Evolutionary conservation across 75 land plant genomes (phyloP), one percentile per base, ranked within the genome.

Genomic region (Gnetum montanum): DNA sequence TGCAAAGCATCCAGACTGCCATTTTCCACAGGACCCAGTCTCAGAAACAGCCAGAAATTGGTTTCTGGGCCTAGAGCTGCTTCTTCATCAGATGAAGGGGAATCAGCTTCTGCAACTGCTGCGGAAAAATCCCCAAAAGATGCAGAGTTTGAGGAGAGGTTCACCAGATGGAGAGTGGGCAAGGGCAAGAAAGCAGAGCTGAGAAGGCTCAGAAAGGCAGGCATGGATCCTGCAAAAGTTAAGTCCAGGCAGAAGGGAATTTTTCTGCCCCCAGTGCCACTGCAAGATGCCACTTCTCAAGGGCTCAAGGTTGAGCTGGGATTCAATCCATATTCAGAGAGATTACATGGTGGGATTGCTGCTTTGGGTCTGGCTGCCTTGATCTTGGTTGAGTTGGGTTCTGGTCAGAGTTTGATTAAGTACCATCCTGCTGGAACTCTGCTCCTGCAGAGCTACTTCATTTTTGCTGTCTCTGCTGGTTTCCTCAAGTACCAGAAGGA

Each of bases 401-500:
- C 83, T 4, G 95, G 95, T 2, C 65, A 70, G 60, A 67, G 85
- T 62, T 61, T 85, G 16, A 25, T 85, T 25, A 76, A 52, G 36
- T 89, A 76, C 34, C 95, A 89, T 59, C 47, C 85, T 3, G 61
- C 81, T 49, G 49, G 81, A 8, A 61, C 74, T 22, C n/a, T 90
- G 8, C 55, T 77, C 34, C 27, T 82, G 10, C 96, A 90, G 72
- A 60, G 64, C 0, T 90, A 90, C 55, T 70, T 74, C 41, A 68
- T 85, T 26, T 78, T 88, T 8, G 83, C 84, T 12, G 66, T 58
- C 19, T 44, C 78, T 4, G 90, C 96, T 4, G 2, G 85, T 43
- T 74, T 68, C 57, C 63, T 90, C 16, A 90, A 90, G 66, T 82
- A 62, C 43, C 84, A 90, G 72, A 90, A 82, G 63, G 96, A 90